Evolutionary conservation across 257 asterid genomes (phyloP).

Genomic region (Datura wrightii): DNA sequence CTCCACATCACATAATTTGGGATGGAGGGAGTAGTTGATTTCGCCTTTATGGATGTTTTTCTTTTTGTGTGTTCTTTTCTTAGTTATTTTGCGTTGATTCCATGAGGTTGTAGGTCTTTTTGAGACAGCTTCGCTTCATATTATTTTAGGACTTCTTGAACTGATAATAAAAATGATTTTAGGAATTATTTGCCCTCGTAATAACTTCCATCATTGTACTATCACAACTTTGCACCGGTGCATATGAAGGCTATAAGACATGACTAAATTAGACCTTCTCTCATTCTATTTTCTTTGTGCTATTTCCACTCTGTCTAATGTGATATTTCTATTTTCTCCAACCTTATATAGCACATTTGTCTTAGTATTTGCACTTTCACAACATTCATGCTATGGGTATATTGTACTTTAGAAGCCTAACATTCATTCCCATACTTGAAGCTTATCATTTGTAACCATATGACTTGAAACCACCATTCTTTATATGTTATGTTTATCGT

Average conservation of each 20-base stretch:
- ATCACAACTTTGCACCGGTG: not conserved
- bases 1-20: too few relatives aligned
- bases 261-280: not conserved
- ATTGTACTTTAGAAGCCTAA: not conserved
- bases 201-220: not conserved
- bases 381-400: slow-evolving; percentile 23
- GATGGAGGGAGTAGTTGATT: not conserved
- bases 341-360: not conserved
- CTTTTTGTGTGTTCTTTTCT: not conserved
- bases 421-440: not conserved
- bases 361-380: not conserved
- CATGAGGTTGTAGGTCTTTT: not conserved
- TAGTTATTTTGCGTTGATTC: not conserved
- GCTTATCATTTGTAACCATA: slow-evolving; percentile 4
- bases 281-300: not conserved
- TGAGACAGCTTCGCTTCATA: not conserved
- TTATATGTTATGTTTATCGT: not conserved
- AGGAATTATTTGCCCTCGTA: not conserved
- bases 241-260: not conserved
- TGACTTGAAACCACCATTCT: not conserved
- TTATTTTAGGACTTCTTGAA: not conserved
- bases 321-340: not conserved
- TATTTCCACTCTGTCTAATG: not conserved
- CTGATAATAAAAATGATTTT: not conserved
- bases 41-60: not conserved